phyloP scores from a whole-genome alignment of 345 rosid genomes.

The Eutrema heterophyllum region DNA sequence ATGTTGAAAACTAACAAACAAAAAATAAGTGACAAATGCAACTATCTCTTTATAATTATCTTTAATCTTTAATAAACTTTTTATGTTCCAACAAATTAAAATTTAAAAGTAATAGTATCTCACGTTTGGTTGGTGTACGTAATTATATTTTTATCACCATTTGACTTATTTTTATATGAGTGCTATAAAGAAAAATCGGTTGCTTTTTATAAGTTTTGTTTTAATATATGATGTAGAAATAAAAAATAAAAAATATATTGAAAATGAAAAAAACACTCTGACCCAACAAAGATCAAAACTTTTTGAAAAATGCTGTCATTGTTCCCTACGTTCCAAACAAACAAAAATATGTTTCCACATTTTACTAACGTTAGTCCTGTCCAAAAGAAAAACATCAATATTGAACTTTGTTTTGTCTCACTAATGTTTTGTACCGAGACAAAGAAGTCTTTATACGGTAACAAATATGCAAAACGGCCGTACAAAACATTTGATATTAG shows the following conservation, averaged over 20 bases:
- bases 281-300: not conserved
- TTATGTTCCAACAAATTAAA: no score
- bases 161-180: not conserved
- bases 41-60: no score
- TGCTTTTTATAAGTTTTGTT: not conserved
- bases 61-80: no score
- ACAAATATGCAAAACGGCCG: not conserved
- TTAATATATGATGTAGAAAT: not conserved
- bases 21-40: no score
- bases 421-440: slow-evolving; percentile 1
- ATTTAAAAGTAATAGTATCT: no score
- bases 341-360: not conserved
- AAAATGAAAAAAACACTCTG: not conserved
- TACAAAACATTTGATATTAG: not conserved
- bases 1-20: no score
- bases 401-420: not conserved
- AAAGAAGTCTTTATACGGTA: not conserved
- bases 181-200: not conserved
- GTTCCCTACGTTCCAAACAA: slow-evolving; percentile 11
- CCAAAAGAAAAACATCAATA: not conserved
- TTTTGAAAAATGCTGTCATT: slow-evolving; percentile 1
- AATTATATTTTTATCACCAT: not conserved
- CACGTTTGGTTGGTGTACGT: no score
- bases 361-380: not conserved
- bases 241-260: not conserved